phyloP scores from a whole-genome alignment of 2,329 filamentous ascomycete genomes.

The Cordyceps javanica region DNA sequence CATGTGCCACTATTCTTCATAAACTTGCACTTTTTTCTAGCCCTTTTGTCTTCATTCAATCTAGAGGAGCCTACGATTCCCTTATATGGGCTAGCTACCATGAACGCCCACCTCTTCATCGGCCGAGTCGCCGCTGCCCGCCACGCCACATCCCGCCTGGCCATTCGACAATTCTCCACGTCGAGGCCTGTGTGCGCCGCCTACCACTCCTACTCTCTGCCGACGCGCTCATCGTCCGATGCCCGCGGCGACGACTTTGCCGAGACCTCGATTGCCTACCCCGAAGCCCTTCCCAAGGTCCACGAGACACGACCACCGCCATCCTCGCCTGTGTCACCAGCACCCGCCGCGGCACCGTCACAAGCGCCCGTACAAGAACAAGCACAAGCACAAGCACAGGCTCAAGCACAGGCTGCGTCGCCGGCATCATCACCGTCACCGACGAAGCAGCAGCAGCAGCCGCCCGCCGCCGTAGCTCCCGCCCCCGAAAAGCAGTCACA shows the following conservation, averaged over 20 bases:
- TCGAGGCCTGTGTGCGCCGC: slow-evolving; percentile 26
- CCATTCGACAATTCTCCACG: slow-evolving; percentile 36
- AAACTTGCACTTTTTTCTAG: not conserved
- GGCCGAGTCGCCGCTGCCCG: slow-evolving; percentile 34
- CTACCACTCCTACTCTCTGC: slow-evolving; percentile 49
- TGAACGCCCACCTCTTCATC: slow-evolving; percentile 39
- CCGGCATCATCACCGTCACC: slow-evolving; percentile 9
- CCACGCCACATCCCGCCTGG: slow-evolving; percentile 32
- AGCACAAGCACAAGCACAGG: not conserved
- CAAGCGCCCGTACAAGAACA: too few species aligned
- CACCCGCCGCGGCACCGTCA: slow-evolving; percentile 16
- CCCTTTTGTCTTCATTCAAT: not conserved
- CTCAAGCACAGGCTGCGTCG: slow-evolving; percentile 7
- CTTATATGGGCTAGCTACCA: slow-evolving; percentile 24
- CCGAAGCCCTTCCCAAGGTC: slow-evolving; percentile 39
- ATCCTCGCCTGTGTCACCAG: slow-evolving; percentile 15
- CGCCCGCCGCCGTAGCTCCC: slow-evolving; percentile 35
- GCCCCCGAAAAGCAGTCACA: slow-evolving; percentile 61
- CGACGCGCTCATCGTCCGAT: slow-evolving; percentile 33
- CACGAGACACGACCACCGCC: slow-evolving; percentile 47
- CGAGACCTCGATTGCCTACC: slow-evolving; percentile 42
- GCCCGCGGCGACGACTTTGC: slow-evolving; percentile 38
- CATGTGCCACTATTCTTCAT: not conserved
- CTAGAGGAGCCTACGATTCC: not conserved
- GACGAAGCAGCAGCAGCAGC: slow-evolving; percentile 9